phyloP scores from a whole-genome alignment of 1,284 basidiomycete species.

The Coniophora puteana region DNA sequence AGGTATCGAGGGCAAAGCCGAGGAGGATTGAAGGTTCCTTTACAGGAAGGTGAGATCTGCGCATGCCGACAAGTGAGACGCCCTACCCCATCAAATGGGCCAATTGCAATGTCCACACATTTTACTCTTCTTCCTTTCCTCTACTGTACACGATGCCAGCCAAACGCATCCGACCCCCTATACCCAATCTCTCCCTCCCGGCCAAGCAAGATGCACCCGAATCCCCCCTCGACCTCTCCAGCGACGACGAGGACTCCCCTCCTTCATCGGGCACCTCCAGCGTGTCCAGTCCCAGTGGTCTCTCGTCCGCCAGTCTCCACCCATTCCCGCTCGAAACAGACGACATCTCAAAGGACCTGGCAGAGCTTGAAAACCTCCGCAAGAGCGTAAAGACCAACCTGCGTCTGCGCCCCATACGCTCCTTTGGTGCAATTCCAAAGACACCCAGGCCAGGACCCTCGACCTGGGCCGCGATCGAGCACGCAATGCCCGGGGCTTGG shows the following conservation, averaged over 20 bases:
- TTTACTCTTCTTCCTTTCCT: too few relatives aligned
- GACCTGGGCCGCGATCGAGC: constrained; percentile 6
- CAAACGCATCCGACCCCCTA: constrained; percentile 33
- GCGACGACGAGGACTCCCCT: constrained; percentile 23
- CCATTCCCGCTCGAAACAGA: constrained; percentile 30
- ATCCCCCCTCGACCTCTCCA: constrained; percentile 2
- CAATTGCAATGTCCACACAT: too few relatives aligned
- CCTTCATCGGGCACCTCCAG: constrained; percentile 32
- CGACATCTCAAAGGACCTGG: constrained; percentile 63
- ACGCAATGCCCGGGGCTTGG: constrained; percentile 14
- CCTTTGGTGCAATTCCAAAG: constrained; percentile 44
- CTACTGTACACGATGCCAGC: constrained; percentile 14
- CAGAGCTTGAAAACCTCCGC: constrained; percentile 62
- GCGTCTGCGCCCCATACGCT: constrained; percentile 68
- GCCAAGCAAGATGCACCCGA: constrained; percentile 1
- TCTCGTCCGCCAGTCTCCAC: constrained; percentile 21
- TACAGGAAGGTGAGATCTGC: too few relatives aligned
- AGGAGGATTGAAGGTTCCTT: too few relatives aligned
- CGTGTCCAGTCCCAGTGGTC: constrained; percentile 18
- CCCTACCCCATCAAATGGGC: too few relatives aligned
- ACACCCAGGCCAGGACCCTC: constrained; percentile 4
- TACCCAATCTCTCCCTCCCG: constrained; percentile 33
- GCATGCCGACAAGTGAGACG: too few relatives aligned
- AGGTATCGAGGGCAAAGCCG: too few relatives aligned
- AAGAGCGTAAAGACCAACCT: constrained; percentile 71